Evolutionary conservation across 2,329 filamentous ascomycete species (phyloP).

Genomic region (Exophiala sp.): DNA sequence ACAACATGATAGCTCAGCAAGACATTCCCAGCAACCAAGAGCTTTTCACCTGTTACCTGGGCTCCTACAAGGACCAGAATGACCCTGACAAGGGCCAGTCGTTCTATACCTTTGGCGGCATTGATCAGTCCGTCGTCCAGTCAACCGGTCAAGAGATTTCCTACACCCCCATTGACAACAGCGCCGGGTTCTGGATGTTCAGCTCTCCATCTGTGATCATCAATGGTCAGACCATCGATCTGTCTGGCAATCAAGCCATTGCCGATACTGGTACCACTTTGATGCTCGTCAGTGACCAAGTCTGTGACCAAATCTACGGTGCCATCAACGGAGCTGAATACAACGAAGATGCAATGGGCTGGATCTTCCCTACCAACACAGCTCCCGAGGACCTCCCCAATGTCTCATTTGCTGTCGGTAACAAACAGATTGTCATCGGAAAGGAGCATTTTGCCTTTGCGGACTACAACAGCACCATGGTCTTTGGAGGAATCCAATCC

Average conservation of each 20-base stretch:
- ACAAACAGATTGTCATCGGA: slow-evolving; percentile 54
- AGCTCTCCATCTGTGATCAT: slow-evolving; percentile 52
- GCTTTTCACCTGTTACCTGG: slow-evolving; percentile 61
- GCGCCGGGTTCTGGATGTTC: slow-evolving; percentile 64
- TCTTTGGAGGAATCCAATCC: slow-evolving; percentile 62
- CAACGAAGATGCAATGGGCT: slow-evolving; percentile 55
- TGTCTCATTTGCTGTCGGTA: slow-evolving; percentile 59
- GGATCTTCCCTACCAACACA: slow-evolving; percentile 54
- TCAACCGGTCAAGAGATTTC: slow-evolving; percentile 50
- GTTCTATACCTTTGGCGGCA: slow-evolving; percentile 70
- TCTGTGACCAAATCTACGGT: slow-evolving; percentile 58
- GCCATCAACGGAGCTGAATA: slow-evolving; percentile 57
- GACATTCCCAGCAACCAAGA: slow-evolving; percentile 50
- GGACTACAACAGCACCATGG: slow-evolving; percentile 40
- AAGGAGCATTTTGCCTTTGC: slow-evolving; percentile 59
- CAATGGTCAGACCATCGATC: slow-evolving; percentile 49
- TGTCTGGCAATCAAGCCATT: slow-evolving; percentile 58
- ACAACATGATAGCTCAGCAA: slow-evolving; percentile 59
- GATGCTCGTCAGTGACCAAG: slow-evolving; percentile 56
- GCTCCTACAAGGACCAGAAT: slow-evolving; percentile 48
- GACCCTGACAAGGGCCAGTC: slow-evolving; percentile 43
- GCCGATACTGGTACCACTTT: slow-evolving; percentile 68
- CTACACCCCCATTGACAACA: slow-evolving; percentile 59
- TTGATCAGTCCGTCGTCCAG: slow-evolving; percentile 58
- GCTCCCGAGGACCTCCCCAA: slow-evolving; percentile 51